Percentiles rank a stretch among this genome's conserved stretches.
These are phyloP conservation scores for Paecilomyces variotii DNA, from an alignment of 2,329 filamentous ascomycete genomes.

Conservation along the genomic window DNA sequence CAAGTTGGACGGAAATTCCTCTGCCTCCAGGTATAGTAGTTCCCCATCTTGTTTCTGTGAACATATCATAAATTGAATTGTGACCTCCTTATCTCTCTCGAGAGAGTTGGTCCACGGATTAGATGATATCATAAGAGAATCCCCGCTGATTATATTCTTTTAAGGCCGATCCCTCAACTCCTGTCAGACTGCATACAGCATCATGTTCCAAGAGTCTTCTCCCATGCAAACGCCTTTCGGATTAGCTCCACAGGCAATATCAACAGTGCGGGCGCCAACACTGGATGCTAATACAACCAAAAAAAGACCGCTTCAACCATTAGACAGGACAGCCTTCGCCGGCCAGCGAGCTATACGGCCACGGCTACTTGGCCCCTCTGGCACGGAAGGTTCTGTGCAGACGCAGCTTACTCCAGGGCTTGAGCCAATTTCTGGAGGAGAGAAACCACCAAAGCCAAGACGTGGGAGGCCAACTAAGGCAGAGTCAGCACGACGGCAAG, in stretches of 20 bases:
- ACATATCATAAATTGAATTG: background rate
- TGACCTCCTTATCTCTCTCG: too few species aligned
- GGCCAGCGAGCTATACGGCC: slow-evolving; percentile 33
- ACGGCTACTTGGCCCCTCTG: slow-evolving; percentile 25
- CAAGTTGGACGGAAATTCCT: slow-evolving; percentile 34
- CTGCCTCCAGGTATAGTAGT: slow-evolving; percentile 32
- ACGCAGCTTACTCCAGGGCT: slow-evolving; percentile 27
- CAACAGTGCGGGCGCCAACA: slow-evolving; percentile 11
- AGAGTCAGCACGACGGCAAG: slow-evolving; percentile 31
- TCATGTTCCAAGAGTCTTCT: slow-evolving; percentile 23
- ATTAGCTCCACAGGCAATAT: slow-evolving; percentile 15
- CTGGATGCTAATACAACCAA: slow-evolving; percentile 19
- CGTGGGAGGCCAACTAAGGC: slow-evolving; percentile 37
- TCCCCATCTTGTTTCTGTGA: background rate
- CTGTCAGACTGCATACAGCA: slow-evolving; percentile 26
- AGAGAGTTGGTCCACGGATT: background rate
- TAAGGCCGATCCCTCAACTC: slow-evolving; percentile 33
- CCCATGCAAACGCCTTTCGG: slow-evolving; percentile 8
- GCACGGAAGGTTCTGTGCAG: slow-evolving; percentile 25
- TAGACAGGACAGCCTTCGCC: slow-evolving; percentile 18
- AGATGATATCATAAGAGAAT: background rate
- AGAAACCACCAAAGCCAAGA: slow-evolving; percentile 29
- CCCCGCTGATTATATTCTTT: slow-evolving; percentile 10
- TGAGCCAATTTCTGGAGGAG: slow-evolving; percentile 15
- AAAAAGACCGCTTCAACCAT: slow-evolving; percentile 24